A percentile compares a stretch with the other conserved stretches of the same genome.
These are phyloP conservation scores for Effrenium voratum DNA, from an alignment of 73 alveolate genomes.

Conservation along the genomic window DNA sequence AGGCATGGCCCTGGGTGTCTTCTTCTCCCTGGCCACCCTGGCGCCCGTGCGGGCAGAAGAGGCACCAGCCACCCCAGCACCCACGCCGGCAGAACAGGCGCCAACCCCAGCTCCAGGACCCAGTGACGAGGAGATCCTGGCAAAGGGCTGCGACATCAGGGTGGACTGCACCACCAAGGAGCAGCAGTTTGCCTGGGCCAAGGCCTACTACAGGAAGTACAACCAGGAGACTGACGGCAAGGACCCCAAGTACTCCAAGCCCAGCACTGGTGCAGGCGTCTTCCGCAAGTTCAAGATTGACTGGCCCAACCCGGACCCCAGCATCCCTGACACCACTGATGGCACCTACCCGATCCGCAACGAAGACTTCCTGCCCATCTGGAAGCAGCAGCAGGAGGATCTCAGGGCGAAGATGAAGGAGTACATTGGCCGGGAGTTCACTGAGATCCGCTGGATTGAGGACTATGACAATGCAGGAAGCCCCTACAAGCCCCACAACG, in stretches of 20 bases:
- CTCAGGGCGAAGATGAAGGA: background rate
- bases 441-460: background rate
- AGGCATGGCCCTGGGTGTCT: slow-evolving; percentile 3
- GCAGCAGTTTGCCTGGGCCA: slow-evolving; percentile 49
- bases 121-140: slow-evolving; percentile 48
- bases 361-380: background rate
- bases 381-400: background rate
- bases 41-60: slow-evolving; percentile 57
- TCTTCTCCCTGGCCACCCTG: slow-evolving; percentile 38
- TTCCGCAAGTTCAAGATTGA: slow-evolving; percentile 62
- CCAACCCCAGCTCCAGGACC: slow-evolving; percentile 11
- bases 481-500: background rate
- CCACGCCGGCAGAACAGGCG: slow-evolving; percentile 24
- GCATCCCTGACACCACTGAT: slow-evolving; percentile 17
- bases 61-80: slow-evolving; percentile 32
- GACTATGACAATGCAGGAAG: background rate
- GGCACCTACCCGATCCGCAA: slow-evolving; percentile 45
- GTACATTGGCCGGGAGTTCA: background rate
- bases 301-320: slow-evolving; percentile 28
- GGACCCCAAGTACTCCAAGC: slow-evolving; percentile 38
- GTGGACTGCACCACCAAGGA: slow-evolving; percentile 58
- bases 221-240: slow-evolving; percentile 43
- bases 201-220: slow-evolving; percentile 62
- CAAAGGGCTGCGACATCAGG: slow-evolving; percentile 56
- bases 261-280: slow-evolving; percentile 33